Conservation (phyloP, 2,329 filamentous ascomycete species). For the Cryphonectria carpinicola region DNA sequence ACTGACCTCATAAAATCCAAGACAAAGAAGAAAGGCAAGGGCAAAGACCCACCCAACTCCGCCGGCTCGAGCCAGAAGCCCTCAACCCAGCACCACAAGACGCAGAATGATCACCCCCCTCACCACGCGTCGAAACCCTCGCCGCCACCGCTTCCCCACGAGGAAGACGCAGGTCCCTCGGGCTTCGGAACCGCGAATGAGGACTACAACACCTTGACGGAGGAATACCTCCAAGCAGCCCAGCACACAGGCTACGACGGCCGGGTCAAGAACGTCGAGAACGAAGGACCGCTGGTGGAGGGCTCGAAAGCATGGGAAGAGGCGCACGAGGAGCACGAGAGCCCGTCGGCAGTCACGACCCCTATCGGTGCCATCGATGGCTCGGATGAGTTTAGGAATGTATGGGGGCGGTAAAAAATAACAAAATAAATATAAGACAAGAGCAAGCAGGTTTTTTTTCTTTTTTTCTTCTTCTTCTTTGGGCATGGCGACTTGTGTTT, state of each 20-base stretch:
- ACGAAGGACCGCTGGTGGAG: slow-evolving; percentile 28
- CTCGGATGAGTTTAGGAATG: slow-evolving; percentile 50
- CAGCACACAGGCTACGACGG: slow-evolving; percentile 31
- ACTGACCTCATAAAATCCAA: slow-evolving; percentile 33
- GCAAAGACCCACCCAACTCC: slow-evolving; percentile 32
- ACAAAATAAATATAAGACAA: not conserved
- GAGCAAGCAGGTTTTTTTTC: slow-evolving; percentile 10
- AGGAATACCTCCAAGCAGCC: slow-evolving; percentile 32
- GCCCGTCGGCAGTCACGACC: slow-evolving; percentile 14
- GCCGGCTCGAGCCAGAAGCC: slow-evolving; percentile 14
- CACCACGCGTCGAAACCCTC: slow-evolving; percentile 19
- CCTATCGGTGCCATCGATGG: slow-evolving; percentile 36
- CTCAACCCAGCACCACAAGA: not conserved
- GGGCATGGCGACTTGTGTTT: too few species aligned
- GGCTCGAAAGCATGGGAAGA: slow-evolving; percentile 28
- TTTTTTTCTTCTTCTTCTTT: too few species aligned
- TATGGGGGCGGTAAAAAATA: slow-evolving; percentile 44
- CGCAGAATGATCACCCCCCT: slow-evolving; percentile 24
- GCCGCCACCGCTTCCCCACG: slow-evolving; percentile 31
- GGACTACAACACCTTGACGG: slow-evolving; percentile 29
- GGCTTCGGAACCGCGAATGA: slow-evolving; percentile 29
- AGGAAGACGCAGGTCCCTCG: slow-evolving; percentile 36
- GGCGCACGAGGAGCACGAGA: slow-evolving; percentile 22
- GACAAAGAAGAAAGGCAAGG: slow-evolving; percentile 38
- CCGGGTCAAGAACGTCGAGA: slow-evolving; percentile 25